A percentile compares a stretch with the other conserved stretches of the same genome.
Evolutionary conservation across 2,329 filamentous ascomycete genomes (phyloP).

Genomic region (Diplodia mutila): DNA sequence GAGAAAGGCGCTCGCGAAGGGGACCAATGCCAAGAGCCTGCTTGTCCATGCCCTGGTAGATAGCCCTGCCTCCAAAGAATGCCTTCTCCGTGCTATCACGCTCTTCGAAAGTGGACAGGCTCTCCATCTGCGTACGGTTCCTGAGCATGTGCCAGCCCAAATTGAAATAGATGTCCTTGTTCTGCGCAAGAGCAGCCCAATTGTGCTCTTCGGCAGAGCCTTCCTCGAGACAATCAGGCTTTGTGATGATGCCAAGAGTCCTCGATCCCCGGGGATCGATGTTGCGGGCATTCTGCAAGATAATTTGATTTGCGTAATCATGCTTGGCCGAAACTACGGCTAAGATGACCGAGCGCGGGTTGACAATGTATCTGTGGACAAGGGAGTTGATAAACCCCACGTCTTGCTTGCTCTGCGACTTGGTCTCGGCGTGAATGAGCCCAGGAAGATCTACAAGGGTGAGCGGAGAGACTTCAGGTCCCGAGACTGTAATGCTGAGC

Average conservation of each 20-base stretch:
- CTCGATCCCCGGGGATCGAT: constrained; percentile 38
- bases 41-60: not conserved
- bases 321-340: constrained; percentile 36
- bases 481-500: constrained; percentile 34
- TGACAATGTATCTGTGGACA: constrained; percentile 58
- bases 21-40: constrained; percentile 51
- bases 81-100: not conserved
- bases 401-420: constrained; percentile 40
- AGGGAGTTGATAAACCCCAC: constrained; percentile 38
- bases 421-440: constrained; percentile 40
- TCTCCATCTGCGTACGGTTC: constrained; percentile 45
- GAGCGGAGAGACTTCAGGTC: constrained; percentile 34
- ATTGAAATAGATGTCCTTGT: constrained; percentile 46
- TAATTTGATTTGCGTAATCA: constrained; percentile 53
- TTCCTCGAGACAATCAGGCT: constrained; percentile 40
- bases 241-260: constrained; percentile 46
- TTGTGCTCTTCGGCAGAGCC: constrained; percentile 46
- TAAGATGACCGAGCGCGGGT: constrained; percentile 36
- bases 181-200: constrained; percentile 47
- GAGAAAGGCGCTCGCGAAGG: constrained; percentile 55
- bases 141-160: constrained; percentile 60
- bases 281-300: constrained; percentile 46
- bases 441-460: constrained; percentile 44
- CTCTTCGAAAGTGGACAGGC: constrained; percentile 32
- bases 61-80: not conserved